Conservation (phyloP, 768 basidiomycete species). For the Termitomyces sp. region DNA sequence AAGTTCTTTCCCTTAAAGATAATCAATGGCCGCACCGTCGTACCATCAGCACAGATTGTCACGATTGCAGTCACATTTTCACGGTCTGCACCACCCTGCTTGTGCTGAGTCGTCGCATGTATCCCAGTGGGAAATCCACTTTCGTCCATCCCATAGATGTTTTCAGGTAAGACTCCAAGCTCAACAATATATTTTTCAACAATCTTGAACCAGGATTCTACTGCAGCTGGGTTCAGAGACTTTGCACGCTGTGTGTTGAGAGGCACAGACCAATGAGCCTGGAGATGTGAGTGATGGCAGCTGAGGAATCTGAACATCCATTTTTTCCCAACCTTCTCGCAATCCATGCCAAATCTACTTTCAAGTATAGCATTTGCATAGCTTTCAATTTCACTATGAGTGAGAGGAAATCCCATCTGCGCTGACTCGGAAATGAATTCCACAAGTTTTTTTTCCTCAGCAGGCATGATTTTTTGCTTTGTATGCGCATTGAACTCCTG, state of each 20-base stretch:
- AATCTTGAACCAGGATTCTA: background rate
- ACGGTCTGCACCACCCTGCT: constrained; percentile 18
- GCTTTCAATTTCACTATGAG: background rate
- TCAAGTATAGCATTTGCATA: background rate
- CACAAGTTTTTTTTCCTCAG: background rate
- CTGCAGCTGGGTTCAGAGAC: background rate
- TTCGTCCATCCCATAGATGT: too few relatives aligned
- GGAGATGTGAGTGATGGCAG: background rate
- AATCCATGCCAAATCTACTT: background rate
- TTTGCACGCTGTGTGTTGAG: background rate
- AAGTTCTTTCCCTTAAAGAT: constrained; percentile 34
- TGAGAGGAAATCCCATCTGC: background rate
- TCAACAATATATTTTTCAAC: background rate
- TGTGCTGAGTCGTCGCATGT: background rate
- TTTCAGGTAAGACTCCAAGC: too few relatives aligned
- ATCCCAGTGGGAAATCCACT: constrained; percentile 21
- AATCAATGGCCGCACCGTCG: constrained; percentile 21
- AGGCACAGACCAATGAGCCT: background rate
- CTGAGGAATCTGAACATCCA: background rate
- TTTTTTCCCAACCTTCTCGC: background rate
- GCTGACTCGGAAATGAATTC: background rate
- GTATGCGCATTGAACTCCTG: background rate
- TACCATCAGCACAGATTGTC: constrained; percentile 34
- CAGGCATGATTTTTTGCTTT: background rate
- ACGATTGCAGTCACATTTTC: constrained; percentile 30